These are phyloP conservation scores for Gryganskiella cystojenkinii DNA, from an alignment of 192 early-diverging fungal genomes.

Conservation along the genomic window DNA sequence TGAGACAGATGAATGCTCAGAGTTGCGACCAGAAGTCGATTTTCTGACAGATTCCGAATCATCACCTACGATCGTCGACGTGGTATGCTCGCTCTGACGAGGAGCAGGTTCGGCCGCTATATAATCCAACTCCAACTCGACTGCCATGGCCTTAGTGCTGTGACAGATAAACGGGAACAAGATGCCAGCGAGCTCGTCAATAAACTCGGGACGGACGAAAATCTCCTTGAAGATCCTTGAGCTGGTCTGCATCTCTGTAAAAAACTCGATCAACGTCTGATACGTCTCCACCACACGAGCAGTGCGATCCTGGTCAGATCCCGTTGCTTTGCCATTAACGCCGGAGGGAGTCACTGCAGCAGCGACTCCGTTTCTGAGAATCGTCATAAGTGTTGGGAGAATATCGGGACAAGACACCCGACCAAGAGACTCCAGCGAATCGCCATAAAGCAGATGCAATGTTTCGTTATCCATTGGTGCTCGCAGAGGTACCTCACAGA, in stretches of 20 bases:
- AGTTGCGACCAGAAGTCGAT: constrained; percentile 12
- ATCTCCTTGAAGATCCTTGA: constrained; percentile 64
- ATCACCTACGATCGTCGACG: constrained; percentile 2
- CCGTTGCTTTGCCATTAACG: background rate
- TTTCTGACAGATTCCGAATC: background rate
- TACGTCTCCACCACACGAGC: constrained; percentile 51
- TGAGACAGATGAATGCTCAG: constrained; percentile 20
- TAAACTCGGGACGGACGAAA: constrained; percentile 57
- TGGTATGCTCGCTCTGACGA: constrained; percentile 10
- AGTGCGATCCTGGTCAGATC: constrained; percentile 30
- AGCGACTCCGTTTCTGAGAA: constrained; percentile 59
- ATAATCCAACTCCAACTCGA: constrained; percentile 57
- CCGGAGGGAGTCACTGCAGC: constrained; percentile 27
- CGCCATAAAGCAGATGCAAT: constrained; percentile 56
- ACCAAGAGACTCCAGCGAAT: constrained; percentile 25
- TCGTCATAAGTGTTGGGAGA: constrained; percentile 56
- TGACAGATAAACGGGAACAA: constrained; percentile 66
- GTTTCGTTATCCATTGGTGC: constrained; percentile 59
- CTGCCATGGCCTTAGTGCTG: constrained; percentile 48
- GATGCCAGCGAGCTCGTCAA: constrained; percentile 63
- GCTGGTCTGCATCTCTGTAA: constrained; percentile 57
- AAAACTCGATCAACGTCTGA: constrained; percentile 58
- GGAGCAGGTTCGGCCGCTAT: constrained; percentile 51
- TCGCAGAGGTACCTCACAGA: constrained; percentile 61
- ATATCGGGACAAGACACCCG: constrained; percentile 58